phyloP scores from a whole-genome alignment of 106 monocot genomes.

The Dendrobium chrysotoxum region DNA sequence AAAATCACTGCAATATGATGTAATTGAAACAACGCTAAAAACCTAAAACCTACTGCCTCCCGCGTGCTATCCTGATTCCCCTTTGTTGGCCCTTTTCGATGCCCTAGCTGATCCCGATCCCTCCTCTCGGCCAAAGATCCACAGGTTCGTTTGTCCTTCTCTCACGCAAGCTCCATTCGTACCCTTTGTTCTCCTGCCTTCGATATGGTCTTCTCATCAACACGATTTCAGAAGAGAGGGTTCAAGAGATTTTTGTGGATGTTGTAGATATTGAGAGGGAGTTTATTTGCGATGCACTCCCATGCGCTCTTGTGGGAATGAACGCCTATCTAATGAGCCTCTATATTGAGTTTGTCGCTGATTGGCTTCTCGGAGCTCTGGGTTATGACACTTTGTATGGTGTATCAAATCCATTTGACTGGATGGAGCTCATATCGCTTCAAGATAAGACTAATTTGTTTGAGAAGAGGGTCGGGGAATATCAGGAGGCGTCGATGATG shows the following conservation, averaged over 20 bases:
- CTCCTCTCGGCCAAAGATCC: too few relatives aligned
- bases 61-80: too few relatives aligned
- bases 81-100: too few relatives aligned
- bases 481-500: constrained; percentile 80
- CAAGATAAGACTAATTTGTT: constrained; percentile 75
- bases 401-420: constrained; percentile 43
- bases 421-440: constrained; percentile 54
- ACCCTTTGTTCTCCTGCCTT: constrained; percentile 31
- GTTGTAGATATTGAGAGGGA: constrained; percentile 79
- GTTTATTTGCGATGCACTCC: constrained; percentile 70
- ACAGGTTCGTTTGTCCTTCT: too few relatives aligned
- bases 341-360: constrained; percentile 53
- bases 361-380: constrained; percentile 27
- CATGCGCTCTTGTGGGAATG: constrained; percentile 58
- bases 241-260: constrained; percentile 45
- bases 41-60: too few relatives aligned
- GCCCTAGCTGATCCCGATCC: too few relatives aligned
- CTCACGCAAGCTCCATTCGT: too few relatives aligned
- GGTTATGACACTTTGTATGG: constrained; percentile 34
- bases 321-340: constrained; percentile 39
- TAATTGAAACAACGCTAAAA: too few relatives aligned
- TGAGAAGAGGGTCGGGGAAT: constrained; percentile 58
- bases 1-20: too few relatives aligned
- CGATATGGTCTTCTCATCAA: constrained; percentile 45
- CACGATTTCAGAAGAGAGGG: constrained; percentile 37